A percentile compares a stretch with the other conserved stretches of the same genome.
Evolutionary conservation across 345 rosid genomes (phyloP).

Genomic region (Linum usitatissimum): DNA sequence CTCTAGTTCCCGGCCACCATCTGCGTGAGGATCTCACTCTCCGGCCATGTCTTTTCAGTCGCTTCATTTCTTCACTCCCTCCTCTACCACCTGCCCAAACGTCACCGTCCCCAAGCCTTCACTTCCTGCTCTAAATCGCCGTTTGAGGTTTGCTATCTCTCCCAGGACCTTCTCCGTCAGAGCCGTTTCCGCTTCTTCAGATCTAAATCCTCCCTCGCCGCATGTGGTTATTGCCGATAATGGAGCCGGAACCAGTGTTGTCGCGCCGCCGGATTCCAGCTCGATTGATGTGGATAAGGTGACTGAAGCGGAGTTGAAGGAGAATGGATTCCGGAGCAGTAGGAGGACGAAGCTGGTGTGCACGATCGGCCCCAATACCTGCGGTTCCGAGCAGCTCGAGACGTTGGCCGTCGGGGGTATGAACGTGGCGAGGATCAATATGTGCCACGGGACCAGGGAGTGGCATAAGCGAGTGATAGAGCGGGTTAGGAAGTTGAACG

Average conservation of each 20-base stretch:
- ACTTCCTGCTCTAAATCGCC: conserved; percentile 27
- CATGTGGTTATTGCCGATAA: conserved; percentile 44
- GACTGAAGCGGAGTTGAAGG: conserved; percentile 86
- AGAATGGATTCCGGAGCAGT: conserved; percentile 99
- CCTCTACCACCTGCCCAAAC: conserved; percentile 30
- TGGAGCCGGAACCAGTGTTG: conserved; percentile 27
- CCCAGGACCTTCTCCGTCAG: conserved; percentile 25
- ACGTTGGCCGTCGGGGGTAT: conserved; percentile 93
- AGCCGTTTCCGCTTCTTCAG: conserved; percentile 31
- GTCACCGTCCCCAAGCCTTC: conserved; percentile 21
- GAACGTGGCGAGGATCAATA: conserved; percentile 91
- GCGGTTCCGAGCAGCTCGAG: conserved; percentile 78
- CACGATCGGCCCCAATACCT: conserved; percentile 90
- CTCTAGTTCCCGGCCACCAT: neutral
- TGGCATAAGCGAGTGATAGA: conserved; percentile 84
- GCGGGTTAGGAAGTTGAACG: conserved; percentile 72
- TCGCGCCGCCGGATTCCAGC: conserved; percentile 17
- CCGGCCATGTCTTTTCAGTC: conserved; percentile 49
- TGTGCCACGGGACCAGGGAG: conserved; percentile 93
- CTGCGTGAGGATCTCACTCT: neutral
- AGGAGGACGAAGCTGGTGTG: conserved; percentile 91
- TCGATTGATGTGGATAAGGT: conserved; percentile 79
- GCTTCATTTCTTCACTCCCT: conserved; percentile 44
- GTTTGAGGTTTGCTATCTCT: conserved; percentile 18
- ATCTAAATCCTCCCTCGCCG: conserved; percentile 31